Evolutionary conservation across 1,139 yeast species (phyloP), one percentile per base, ranked within the genome.

Genomic region (Suhomyces bribrorum): DNA sequence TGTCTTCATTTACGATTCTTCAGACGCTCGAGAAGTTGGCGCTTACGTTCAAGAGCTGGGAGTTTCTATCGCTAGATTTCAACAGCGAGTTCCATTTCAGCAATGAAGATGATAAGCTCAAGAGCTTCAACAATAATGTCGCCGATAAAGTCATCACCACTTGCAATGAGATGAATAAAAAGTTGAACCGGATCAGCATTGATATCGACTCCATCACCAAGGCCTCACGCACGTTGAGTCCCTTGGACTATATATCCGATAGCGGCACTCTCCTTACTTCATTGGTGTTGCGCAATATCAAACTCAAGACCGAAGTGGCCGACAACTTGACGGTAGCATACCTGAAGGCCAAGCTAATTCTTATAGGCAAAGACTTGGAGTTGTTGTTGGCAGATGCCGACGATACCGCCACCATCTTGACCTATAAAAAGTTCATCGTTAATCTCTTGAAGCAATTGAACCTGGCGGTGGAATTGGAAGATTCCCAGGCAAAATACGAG

Each of bases 261-360:
- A 75, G 80, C 30, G 85, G 85, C 2, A 75, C 83, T 3, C 60
- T 78, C 23, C 57, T 79, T 28, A 75, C 82, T 5, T 74, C 79
- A 36, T 59, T 79, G 33, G 56, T 71, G 5, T 55, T 79, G 39
- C 57, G 82, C 27, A 69, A 65, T 38, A 76, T 79, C 40, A 72
- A 69, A 50, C 52, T 77, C 34, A 77, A 77, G 44, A 73, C 71
- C 44, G 65, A 62, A 34, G 57, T 77, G 14, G 64, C 69, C n/a
- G 81, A 77, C 43, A 64, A 67, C 43, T 62, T 79, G 24, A 72
- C 79, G 2, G 71, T 79, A 14, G 69, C 78, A 5, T 79, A 79
- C 51, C 75, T 76, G 52, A 75, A 78, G 50, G 81, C 83, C 5
- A 73, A 69, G 47, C 62, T 79, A 37, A 77, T 79, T 25, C 61